Evolutionary conservation across 352 stramenopile species (phyloP).

Genomic region (Elongisporangium undulatum): DNA sequence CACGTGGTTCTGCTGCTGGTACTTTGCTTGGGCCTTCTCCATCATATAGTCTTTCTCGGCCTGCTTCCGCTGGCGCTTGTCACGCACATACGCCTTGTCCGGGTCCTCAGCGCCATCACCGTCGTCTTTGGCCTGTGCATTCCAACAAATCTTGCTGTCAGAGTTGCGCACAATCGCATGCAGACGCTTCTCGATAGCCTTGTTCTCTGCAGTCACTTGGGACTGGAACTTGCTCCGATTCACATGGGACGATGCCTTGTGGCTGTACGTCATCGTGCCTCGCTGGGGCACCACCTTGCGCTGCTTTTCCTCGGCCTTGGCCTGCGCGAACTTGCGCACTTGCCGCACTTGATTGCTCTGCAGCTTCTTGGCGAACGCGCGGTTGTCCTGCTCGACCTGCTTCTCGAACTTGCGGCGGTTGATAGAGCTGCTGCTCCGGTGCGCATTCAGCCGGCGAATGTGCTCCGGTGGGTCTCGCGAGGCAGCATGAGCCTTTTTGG

Average conservation of each 20-base stretch:
- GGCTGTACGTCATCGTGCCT: conserved; percentile 32
- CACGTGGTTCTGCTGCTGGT: conserved; percentile 45
- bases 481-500: conserved; percentile 6
- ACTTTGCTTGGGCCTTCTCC: conserved; percentile 56
- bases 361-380: conserved; percentile 45
- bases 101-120: conserved; percentile 28
- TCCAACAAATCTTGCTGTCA: background rate
- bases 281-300: conserved; percentile 28
- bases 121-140: conserved; percentile 16
- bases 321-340: conserved; percentile 18
- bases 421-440: conserved; percentile 44
- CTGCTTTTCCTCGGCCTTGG: conserved; percentile 34
- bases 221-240: conserved; percentile 55
- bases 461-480: conserved; percentile 9
- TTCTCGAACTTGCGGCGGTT: conserved; percentile 53
- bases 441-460: conserved; percentile 8
- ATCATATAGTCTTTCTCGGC: conserved; percentile 57
- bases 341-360: conserved; percentile 33
- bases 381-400: conserved; percentile 52
- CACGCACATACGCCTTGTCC: conserved; percentile 38
- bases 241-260: conserved; percentile 59
- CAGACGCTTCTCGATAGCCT: conserved; percentile 42
- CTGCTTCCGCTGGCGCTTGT: conserved; percentile 31
- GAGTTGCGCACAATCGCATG: conserved; percentile 23
- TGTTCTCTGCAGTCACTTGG: conserved; percentile 49